A percentile compares a stretch with the other conserved stretches of the same genome.
These are phyloP conservation scores for Russula sp. DNA, from an alignment of 768 basidiomycete species.

Conservation along the genomic window DNA sequence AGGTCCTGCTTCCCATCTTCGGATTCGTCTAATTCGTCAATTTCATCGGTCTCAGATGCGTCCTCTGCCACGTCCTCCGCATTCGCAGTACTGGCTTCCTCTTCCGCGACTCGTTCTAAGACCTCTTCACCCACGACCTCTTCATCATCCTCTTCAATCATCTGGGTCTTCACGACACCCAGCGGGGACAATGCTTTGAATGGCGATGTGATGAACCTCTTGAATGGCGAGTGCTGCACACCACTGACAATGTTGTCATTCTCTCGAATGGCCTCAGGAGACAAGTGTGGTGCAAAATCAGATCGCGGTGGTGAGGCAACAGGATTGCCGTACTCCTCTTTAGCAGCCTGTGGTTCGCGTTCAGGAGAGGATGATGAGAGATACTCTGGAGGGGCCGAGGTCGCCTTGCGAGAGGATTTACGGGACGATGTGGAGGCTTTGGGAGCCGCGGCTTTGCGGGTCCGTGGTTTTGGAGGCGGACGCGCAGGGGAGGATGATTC, in stretches of 20 bases:
- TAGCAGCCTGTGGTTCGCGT: slow-evolving; percentile 9
- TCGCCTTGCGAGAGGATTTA: slow-evolving; percentile 60
- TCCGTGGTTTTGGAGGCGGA: slow-evolving; percentile 48
- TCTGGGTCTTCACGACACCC: slow-evolving; percentile 11
- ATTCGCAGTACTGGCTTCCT: slow-evolving; percentile 13
- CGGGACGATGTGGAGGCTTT: slow-evolving; percentile 42
- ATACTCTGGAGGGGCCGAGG: slow-evolving; percentile 64
- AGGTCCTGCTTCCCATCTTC: slow-evolving; percentile 27
- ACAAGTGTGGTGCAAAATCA: slow-evolving; percentile 55
- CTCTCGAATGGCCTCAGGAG: slow-evolving; percentile 40
- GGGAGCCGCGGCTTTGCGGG: slow-evolving; percentile 43
- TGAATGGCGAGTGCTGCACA: slow-evolving; percentile 25
- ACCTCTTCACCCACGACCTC: slow-evolving; percentile 26
- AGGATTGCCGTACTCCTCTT: slow-evolving; percentile 21
- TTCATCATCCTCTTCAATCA: slow-evolving; percentile 31
- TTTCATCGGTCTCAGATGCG: slow-evolving; percentile 13
- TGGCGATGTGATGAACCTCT: slow-evolving; percentile 12
- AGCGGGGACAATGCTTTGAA: slow-evolving; percentile 20
- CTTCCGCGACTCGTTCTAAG: slow-evolving; percentile 21
- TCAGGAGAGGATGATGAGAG: slow-evolving; percentile 33
- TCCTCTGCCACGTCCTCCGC: slow-evolving; percentile 13
- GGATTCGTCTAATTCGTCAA: slow-evolving; percentile 30
- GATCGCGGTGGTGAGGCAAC: slow-evolving; percentile 48
- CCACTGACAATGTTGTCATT: slow-evolving; percentile 24
- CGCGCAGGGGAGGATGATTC: slow-evolving; percentile 79